Conservation (phyloP, 1,284 basidiomycete genomes). For the Ceratobasidium sp. region DNA sequence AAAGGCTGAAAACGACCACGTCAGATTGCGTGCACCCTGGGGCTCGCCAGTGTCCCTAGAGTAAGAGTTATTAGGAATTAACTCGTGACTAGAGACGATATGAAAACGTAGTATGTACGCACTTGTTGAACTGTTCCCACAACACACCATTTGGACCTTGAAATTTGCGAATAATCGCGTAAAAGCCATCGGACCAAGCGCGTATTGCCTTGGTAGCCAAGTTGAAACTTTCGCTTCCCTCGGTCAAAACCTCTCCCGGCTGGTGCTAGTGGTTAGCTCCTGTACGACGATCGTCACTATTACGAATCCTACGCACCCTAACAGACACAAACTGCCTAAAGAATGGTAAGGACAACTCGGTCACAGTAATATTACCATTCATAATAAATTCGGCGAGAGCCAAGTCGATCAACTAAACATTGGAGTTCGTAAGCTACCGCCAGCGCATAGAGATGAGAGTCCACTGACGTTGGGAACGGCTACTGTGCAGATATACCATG, state of each 20-base stretch:
- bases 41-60: constrained; percentile 44
- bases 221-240: constrained; percentile 39
- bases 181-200: constrained; percentile 48
- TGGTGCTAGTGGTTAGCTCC: neutral
- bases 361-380: constrained; percentile 43
- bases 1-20: constrained; percentile 52
- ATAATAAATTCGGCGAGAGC: constrained; percentile 42
- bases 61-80: neutral
- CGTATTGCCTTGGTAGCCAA: constrained; percentile 44
- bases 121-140: constrained; percentile 53
- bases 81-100: neutral
- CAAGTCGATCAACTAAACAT: constrained; percentile 45
- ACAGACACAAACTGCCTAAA: constrained; percentile 46
- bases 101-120: constrained; percentile 35
- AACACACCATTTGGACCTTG: constrained; percentile 47
- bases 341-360: constrained; percentile 45
- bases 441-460: neutral
- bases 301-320: neutral
- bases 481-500: constrained; percentile 54
- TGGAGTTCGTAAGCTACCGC: neutral
- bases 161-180: constrained; percentile 45
- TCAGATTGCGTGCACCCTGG: constrained; percentile 50
- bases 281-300: neutral
- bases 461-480: constrained; percentile 49
- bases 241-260: constrained; percentile 23